These are phyloP conservation scores for Calonectria hongkongensis DNA, from an alignment of 2,329 filamentous ascomycete species.

Conservation along the genomic window DNA sequence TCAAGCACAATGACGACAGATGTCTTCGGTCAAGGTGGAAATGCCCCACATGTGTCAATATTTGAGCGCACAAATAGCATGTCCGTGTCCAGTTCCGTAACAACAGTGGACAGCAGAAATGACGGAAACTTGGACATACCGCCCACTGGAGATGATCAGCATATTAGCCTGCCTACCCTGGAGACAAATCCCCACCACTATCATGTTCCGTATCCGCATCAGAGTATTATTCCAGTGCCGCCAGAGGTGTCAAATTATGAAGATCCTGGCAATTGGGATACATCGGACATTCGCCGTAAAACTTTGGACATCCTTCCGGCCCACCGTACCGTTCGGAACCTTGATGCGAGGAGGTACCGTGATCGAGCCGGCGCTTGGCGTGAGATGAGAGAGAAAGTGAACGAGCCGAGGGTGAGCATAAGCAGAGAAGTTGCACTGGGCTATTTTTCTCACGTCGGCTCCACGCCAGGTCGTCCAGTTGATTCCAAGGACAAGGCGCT, in stretches of 20 bases:
- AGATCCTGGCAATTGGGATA: conserved; percentile 10
- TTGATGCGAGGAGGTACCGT: conserved; percentile 29
- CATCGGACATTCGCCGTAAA: neutral
- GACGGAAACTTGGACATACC: conserved; percentile 28
- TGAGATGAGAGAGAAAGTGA: conserved; percentile 38
- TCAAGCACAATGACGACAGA: conserved; percentile 46
- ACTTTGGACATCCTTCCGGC: conserved; percentile 1
- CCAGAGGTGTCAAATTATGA: conserved; percentile 39
- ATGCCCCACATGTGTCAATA: conserved; percentile 50
- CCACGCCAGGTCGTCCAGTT: conserved; percentile 25
- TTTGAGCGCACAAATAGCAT: conserved; percentile 52
- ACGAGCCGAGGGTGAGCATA: conserved; percentile 44
- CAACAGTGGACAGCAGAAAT: conserved; percentile 38
- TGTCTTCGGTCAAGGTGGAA: conserved; percentile 35
- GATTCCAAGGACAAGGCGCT: conserved; percentile 5
- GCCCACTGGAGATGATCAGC: conserved; percentile 37
- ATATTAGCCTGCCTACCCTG: conserved; percentile 39
- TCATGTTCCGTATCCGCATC: conserved; percentile 48
- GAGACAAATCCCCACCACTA: conserved; percentile 39
- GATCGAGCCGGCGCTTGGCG: conserved; percentile 45
- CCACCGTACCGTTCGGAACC: conserved; percentile 34
- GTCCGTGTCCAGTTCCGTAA: conserved; percentile 45
- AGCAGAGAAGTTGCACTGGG: conserved; percentile 41
- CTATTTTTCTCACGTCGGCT: conserved; percentile 40
- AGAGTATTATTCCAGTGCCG: conserved; percentile 46